A percentile compares a stretch with the other conserved stretches of the same genome.
These are phyloP conservation scores for Mercurialis annua DNA, from an alignment of 345 rosid genomes.

Conservation along the genomic window DNA sequence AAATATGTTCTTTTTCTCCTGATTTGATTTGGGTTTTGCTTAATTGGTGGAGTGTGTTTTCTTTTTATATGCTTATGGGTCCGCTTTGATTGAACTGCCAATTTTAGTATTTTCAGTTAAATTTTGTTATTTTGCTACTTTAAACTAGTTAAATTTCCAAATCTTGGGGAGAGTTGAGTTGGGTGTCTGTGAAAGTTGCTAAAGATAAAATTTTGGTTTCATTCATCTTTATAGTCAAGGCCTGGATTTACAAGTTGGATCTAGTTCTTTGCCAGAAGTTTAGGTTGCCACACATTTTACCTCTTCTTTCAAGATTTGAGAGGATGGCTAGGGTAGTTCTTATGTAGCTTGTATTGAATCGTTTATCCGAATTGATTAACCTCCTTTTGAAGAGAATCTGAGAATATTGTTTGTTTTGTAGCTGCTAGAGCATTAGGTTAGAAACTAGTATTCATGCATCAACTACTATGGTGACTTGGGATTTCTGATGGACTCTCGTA, in stretches of 20 bases:
- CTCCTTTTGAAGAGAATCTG: not conserved
- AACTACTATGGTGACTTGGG: too few relatives aligned
- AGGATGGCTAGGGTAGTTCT: not conserved
- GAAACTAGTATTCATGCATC: not conserved
- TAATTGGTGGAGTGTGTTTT: conserved; percentile 5
- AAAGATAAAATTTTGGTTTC: not conserved
- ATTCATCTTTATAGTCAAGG: not conserved
- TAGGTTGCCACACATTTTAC: not conserved
- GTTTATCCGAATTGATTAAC: not conserved
- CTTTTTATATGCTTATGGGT: not conserved
- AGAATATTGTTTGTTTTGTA: not conserved
- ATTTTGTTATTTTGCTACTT: conserved; percentile 4
- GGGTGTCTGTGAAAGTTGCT: conserved; percentile 6
- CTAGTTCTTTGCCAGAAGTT: not conserved
- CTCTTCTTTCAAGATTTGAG: not conserved
- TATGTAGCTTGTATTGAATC: not conserved
- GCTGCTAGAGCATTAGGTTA: not conserved
- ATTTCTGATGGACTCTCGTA: too few relatives aligned
- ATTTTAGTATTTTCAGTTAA: not conserved
- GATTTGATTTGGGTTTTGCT: conserved; percentile 3
- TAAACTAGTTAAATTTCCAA: not conserved
- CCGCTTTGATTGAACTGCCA: not conserved
- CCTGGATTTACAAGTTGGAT: not conserved
- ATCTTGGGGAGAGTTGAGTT: not conserved
- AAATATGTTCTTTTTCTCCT: not conserved